Conservation (phyloP, 2,329 filamentous ascomycete species). For the Phaeoacremonium minimum region DNA sequence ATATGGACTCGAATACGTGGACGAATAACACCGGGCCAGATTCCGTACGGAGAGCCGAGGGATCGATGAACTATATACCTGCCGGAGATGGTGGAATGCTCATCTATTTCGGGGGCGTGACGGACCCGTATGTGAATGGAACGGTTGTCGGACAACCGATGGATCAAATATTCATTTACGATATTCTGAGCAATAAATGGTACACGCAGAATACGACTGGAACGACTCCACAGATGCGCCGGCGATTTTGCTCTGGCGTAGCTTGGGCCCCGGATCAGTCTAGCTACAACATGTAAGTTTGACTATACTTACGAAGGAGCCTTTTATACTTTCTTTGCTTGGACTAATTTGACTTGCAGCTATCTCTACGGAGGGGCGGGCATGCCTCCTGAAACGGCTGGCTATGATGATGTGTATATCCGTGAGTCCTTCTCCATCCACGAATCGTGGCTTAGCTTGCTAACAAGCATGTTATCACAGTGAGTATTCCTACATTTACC, state of each 20-base stretch:
- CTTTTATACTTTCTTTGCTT: not conserved
- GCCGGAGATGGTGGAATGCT: conserved; percentile 55
- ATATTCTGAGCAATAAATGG: conserved; percentile 56
- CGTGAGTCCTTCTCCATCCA: conserved; percentile 7
- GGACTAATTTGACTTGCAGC: conserved; percentile 27
- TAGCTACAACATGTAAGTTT: conserved; percentile 59
- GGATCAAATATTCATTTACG: conserved; percentile 53
- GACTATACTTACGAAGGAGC: not conserved
- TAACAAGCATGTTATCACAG: not conserved
- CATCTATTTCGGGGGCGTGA: conserved; percentile 58
- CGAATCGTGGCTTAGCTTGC: accelerated
- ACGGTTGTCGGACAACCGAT: conserved; percentile 38
- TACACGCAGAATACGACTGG: conserved; percentile 55
- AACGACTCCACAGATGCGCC: conserved; percentile 43
- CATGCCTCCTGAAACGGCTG: conserved; percentile 38
- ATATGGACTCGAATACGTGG: conserved; percentile 47
- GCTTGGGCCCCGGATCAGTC: conserved; percentile 55
- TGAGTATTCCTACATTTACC: conserved; percentile 57
- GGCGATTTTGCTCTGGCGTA: conserved; percentile 58
- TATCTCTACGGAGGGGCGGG: conserved; percentile 58
- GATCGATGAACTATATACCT: conserved; percentile 55
- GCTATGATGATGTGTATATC: conserved; percentile 60
- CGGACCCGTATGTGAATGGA: conserved; percentile 40
- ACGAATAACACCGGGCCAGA: conserved; percentile 52
- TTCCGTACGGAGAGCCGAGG: conserved; percentile 50